Conservation (phyloP, 2,329 filamentous ascomycete genomes). For the Grosmannia penicillata region DNA sequence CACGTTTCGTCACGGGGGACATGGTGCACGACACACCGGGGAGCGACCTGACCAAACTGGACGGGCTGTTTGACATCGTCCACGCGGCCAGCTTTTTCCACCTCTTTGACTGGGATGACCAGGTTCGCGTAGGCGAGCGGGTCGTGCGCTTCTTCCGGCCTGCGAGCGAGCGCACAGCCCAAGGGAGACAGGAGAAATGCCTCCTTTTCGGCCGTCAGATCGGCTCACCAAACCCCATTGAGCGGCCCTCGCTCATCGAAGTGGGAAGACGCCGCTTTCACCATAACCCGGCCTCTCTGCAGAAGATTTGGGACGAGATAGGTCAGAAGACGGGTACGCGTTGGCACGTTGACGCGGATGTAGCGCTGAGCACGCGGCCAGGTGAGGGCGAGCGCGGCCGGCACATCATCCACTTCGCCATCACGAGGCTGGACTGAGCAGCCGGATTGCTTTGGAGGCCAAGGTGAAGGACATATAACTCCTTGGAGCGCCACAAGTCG, state of each 20-base stretch:
- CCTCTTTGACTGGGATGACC: constrained; percentile 16
- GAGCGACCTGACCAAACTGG: constrained; percentile 8
- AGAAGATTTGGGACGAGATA: constrained; percentile 23
- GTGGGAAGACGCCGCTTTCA: constrained; percentile 15
- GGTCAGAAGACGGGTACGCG: constrained; percentile 14
- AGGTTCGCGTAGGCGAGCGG: constrained; percentile 13
- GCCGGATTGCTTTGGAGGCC: too few relatives aligned
- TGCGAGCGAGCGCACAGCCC: background rate
- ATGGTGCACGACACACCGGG: constrained; percentile 11
- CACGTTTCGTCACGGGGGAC: constrained; percentile 13
- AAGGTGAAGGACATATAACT: too few relatives aligned
- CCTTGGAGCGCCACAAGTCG: too few relatives aligned
- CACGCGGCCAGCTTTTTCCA: constrained; percentile 19
- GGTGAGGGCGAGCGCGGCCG: too few relatives aligned
- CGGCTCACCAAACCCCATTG: constrained; percentile 12
- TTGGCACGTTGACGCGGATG: too few relatives aligned
- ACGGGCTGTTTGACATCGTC: constrained; percentile 15
- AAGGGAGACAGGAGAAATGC: constrained; percentile 2
- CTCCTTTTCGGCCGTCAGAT: constrained; percentile 16
- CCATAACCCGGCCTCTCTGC: constrained; percentile 26
- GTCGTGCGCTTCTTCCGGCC: constrained; percentile 14
- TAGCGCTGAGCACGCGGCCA: too few relatives aligned
- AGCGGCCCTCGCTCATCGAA: constrained; percentile 4
- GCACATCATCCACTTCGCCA: too few relatives aligned
- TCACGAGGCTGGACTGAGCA: too few relatives aligned